phyloP scores from a whole-genome alignment of 2,329 filamentous ascomycete species.

The Colletotrichum karsti region DNA sequence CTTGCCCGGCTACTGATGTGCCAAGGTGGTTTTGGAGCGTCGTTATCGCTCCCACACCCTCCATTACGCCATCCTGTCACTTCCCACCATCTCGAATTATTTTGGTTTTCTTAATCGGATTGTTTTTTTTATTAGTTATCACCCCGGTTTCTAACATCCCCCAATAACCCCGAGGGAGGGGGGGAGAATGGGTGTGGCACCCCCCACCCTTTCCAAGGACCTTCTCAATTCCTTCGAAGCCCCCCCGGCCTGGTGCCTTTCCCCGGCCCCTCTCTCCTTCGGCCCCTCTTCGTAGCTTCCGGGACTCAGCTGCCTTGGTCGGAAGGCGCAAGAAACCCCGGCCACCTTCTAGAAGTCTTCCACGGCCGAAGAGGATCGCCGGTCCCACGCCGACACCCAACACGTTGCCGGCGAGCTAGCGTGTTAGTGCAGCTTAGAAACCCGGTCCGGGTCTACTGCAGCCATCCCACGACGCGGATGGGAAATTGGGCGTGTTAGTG shows the following conservation, averaged over 20 bases:
- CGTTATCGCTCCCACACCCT: neutral
- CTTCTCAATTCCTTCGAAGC: neutral
- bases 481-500: neutral
- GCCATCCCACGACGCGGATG: neutral
- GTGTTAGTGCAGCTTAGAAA: too few species aligned
- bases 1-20: neutral
- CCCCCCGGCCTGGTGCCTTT: conserved; percentile 4
- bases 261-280: conserved; percentile 7
- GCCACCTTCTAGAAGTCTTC: conserved; percentile 24
- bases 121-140: neutral
- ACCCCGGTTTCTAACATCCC: neutral
- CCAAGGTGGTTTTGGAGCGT: neutral
- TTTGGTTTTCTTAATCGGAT: neutral
- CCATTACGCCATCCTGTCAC: conserved; percentile 8
- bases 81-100: neutral
- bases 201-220: neutral
- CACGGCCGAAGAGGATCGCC: neutral
- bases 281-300: conserved; percentile 13
- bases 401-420: neutral
- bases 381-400: neutral
- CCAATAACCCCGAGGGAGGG: neutral
- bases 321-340: conserved; percentile 9
- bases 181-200: neutral
- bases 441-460: neutral
- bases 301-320: conserved; percentile 6